Evolutionary conservation across 371 early-diverging fungal genomes (phyloP).

Genomic region (Apophysomyces trapeziformis): DNA sequence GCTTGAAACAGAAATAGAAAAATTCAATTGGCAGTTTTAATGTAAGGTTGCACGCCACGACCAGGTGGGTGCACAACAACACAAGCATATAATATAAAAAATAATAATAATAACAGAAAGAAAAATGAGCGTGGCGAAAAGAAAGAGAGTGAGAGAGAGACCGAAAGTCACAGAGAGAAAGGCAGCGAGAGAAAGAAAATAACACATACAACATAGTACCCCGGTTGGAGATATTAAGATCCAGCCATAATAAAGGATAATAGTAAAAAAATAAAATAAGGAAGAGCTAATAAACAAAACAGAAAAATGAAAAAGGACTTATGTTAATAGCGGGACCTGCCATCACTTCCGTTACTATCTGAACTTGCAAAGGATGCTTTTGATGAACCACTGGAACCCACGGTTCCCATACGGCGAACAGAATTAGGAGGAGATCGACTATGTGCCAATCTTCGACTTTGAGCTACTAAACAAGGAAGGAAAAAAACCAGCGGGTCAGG

Average conservation of each 20-base stretch:
- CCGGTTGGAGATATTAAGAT: conserved; percentile 1
- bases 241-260: background rate
- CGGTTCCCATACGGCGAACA: background rate
- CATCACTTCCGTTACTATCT: conserved; percentile 2
- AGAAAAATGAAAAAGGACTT: too few relatives aligned
- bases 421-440: conserved; percentile 13
- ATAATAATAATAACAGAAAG: too few relatives aligned
- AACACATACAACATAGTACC: background rate
- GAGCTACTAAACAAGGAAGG: conserved; percentile 11
- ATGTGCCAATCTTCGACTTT: conserved; percentile 18
- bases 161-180: too few relatives aligned
- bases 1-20: background rate
- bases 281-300: background rate
- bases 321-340: background rate
- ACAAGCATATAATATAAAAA: too few relatives aligned
- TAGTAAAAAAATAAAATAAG: background rate
- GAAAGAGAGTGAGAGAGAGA: too few relatives aligned
- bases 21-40: conserved; percentile 1
- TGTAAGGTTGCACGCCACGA: conserved; percentile 6
- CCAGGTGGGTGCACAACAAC: background rate
- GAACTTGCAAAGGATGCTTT: conserved; percentile 3
- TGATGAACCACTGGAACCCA: conserved; percentile 6
- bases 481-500: background rate
- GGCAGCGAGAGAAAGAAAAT: too few relatives aligned
- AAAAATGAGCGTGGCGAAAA: too few relatives aligned